Base-by-base conservation (phyloP, 2,329 filamentous ascomycete species). In the Fusarium sp. region DNA sequence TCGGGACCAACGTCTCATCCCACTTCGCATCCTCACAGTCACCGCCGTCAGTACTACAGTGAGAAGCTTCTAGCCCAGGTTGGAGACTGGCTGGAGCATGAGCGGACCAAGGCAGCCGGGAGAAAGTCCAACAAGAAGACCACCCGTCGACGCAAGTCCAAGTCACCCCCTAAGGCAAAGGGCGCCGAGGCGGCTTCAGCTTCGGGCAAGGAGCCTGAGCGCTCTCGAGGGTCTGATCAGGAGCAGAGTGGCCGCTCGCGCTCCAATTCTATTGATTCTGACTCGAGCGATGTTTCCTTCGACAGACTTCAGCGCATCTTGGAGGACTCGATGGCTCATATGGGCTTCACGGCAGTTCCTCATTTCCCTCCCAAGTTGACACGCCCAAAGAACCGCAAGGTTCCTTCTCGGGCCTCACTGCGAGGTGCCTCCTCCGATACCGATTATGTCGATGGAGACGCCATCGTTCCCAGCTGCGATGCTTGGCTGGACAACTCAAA, bases 401-500 rank as follows among this genome's bases (percentile, higher is more conserved):
- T 74, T 2, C 72, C 69, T 7, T 83, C 82, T 56, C 68, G 83
- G 72, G 54, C 79, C 18, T 83, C 82, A 22, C 84, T 84, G 78
- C 86, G 85, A 16, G 84, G 85, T 1, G 88, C 87, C 6, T 95
- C 93, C 5, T 97, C 94, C 0, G 96, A 98, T 77, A 97, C 95
- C 0, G 96, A 98, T 68, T 94, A 92, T 76, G 85, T 90, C 18
- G 95, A 98, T 72, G 91, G 91, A n/a, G 95, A 98, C 72, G 87
- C 91, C 20, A 83, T 94, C n/a, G 94, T 97, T 1, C 96, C 96
- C 1, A 91, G 90, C 73, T 97, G 95, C 76, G 95, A 98, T 81
- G 95, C 91, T 9, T 86, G 92, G 54, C 87, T 98, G 22, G 96
- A 98, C 83, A 98, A 98, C 80, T 93, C 94, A 6, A 97, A 96